phyloP scores from a whole-genome alignment of 495 filamentous ascomycete species.

The Penicillium goetzii region DNA sequence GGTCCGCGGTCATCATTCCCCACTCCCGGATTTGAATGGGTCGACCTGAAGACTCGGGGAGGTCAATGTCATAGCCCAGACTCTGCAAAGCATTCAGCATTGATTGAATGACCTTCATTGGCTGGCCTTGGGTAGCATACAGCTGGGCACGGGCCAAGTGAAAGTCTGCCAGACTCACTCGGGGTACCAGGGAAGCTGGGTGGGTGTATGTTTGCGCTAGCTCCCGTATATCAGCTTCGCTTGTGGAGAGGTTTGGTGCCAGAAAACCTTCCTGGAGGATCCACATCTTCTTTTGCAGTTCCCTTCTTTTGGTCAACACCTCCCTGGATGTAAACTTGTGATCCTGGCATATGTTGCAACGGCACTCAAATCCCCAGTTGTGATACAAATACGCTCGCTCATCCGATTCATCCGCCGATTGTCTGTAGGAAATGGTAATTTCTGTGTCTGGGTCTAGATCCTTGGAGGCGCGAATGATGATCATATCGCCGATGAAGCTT shows the following conservation, averaged over 20 bases:
- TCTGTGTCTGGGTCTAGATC: background rate
- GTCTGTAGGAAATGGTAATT: background rate
- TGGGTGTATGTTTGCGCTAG: background rate
- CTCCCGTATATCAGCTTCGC: background rate
- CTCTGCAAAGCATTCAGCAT: slow-evolving; percentile 33
- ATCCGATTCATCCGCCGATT: background rate
- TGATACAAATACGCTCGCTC: background rate
- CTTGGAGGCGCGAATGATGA: background rate
- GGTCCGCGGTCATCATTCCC: slow-evolving; percentile 35
- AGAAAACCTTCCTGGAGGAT: background rate
- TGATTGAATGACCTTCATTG: slow-evolving; percentile 23
- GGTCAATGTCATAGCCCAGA: slow-evolving; percentile 29
- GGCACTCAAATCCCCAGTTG: background rate
- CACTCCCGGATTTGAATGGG: slow-evolving; percentile 44
- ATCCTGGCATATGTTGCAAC: background rate
- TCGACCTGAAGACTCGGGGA: slow-evolving; percentile 8
- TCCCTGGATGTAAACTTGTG: background rate
- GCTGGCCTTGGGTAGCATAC: background rate
- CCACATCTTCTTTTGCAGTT: background rate
- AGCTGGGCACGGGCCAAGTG: background rate
- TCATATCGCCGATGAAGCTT: background rate
- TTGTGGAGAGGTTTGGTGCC: background rate
- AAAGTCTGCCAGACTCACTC: background rate
- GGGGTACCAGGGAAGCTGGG: background rate
- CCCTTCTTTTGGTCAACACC: background rate